These are phyloP conservation scores for Sordariomycetes sp. DNA, from an alignment of 2,329 filamentous ascomycete genomes.

Conservation along the genomic window DNA sequence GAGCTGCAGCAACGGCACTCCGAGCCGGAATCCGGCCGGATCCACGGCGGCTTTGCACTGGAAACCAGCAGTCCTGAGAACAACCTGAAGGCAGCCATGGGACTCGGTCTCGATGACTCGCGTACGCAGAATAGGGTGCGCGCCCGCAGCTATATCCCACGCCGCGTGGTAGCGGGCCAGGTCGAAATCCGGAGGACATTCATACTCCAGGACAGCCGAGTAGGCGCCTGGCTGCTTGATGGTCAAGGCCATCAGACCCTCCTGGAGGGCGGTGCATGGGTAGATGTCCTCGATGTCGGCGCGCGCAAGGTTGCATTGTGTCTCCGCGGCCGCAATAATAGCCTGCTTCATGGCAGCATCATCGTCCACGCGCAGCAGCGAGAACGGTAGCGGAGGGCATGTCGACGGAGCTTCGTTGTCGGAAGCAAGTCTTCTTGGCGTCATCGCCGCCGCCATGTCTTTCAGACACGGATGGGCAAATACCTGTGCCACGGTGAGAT, in stretches of 20 bases:
- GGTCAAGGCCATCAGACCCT: conserved; percentile 37
- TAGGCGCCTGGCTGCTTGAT: conserved; percentile 23
- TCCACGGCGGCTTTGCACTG: neutral
- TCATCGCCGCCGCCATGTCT: conserved; percentile 26
- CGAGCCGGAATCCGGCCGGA: neutral
- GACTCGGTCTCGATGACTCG: conserved; percentile 8
- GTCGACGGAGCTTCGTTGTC: too few species aligned
- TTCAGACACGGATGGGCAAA: conserved; percentile 32
- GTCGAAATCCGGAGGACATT: too few species aligned
- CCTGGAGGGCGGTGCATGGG: conserved; percentile 38
- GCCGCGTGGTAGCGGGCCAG: too few species aligned
- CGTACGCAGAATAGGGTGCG: conserved; percentile 9
- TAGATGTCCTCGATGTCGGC: conserved; percentile 33
- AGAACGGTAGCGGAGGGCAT: too few species aligned
- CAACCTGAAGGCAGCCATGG: neutral
- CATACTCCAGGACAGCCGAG: too few species aligned
- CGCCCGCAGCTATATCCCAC: conserved; percentile 9
- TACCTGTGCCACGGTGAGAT: conserved; percentile 33
- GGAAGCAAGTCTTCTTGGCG: conserved; percentile 10
- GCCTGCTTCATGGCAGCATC: neutral
- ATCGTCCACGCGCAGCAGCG: neutral
- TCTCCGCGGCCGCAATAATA: too few species aligned
- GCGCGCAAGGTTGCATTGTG: neutral
- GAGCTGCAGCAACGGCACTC: too few species aligned
- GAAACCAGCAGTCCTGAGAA: neutral